Evolutionary conservation across 768 basidiomycete species (phyloP), one percentile per base, ranked within the genome.

Genomic region (Tubosaeta brunneosetosa): DNA sequence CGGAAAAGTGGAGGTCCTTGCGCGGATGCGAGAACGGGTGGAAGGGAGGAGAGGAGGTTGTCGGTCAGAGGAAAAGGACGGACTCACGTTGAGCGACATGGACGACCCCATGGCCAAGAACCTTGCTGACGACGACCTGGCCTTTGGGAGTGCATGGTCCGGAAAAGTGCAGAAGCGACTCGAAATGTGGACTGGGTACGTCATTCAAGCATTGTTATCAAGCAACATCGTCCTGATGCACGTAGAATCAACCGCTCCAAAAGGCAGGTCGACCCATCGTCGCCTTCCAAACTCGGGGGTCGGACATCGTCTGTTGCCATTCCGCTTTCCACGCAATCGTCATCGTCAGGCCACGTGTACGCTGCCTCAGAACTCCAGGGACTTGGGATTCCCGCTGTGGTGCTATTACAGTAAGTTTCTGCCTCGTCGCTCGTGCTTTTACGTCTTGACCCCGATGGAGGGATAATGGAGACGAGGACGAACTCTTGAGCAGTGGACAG

Each of bases 401-500:
- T 76, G 6, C 54, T 77, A 44, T 71, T 74, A 6, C 66, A 68
- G 77, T 77, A 59, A 50, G 71, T 37, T 31, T 17, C 40, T 29
- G 6, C 19, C 12, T 10, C 11, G 13, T 52, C 16, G 3, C 10
- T 22, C 40, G n/a, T 29, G 13, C 32, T 29, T 19, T 32, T 32
- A 17, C 11, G 47, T 47, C 44, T 50, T 16, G 52, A 2, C 13
- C 14, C 22, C 17, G 3, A 16, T 29, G 52, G 40, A 64, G 69
- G 38, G 61, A 60, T 47, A 60, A 61, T 52, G 67, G 64, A 8
- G 85, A 87, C 11, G 80, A 81, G 17, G 86, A 86, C 13, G 83
- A 86, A 13, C 69, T 84, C n/a, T 67, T 86, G 46, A 90, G 88
- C 65, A 90, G 88, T 61, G 87, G 86, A 1, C 88, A 88, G 61